Evolutionary conservation across 192 early-diverging fungal species (phyloP).

Genomic region (Mortierella hygrophila): DNA sequence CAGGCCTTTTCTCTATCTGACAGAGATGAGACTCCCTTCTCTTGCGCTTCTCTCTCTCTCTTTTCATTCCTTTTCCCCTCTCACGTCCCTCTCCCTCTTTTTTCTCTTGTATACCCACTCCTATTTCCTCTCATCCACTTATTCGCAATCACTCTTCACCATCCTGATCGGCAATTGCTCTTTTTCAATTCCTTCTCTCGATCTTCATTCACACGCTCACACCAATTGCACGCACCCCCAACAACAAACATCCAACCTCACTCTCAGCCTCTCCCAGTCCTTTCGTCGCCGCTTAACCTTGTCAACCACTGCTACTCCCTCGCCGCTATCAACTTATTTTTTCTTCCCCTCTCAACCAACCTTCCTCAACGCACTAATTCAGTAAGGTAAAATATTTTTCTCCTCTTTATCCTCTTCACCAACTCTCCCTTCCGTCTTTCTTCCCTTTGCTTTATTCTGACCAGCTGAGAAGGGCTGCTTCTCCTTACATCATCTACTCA

Average conservation of each 20-base stretch:
- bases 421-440: not conserved
- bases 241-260: no score
- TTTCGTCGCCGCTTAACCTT: no score
- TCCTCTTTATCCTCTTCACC: not conserved
- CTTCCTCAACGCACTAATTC: not conserved
- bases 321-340: not conserved
- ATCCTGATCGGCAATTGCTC: no score
- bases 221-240: no score
- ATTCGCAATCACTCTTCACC: no score
- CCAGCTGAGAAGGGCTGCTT: no score
- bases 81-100: not conserved
- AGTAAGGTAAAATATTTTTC: not conserved
- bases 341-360: not conserved
- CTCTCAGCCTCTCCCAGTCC: no score
- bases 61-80: not conserved
- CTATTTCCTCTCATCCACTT: not conserved
- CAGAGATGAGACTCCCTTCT: not conserved
- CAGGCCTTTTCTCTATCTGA: no score
- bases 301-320: no score
- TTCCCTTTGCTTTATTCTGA: not conserved
- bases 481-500: not conserved
- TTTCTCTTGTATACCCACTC: not conserved
- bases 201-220: no score
- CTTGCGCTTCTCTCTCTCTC: not conserved
- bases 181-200: no score